Conservation (phyloP, 805 yeast species). For the Candida tibetensis region DNA sequence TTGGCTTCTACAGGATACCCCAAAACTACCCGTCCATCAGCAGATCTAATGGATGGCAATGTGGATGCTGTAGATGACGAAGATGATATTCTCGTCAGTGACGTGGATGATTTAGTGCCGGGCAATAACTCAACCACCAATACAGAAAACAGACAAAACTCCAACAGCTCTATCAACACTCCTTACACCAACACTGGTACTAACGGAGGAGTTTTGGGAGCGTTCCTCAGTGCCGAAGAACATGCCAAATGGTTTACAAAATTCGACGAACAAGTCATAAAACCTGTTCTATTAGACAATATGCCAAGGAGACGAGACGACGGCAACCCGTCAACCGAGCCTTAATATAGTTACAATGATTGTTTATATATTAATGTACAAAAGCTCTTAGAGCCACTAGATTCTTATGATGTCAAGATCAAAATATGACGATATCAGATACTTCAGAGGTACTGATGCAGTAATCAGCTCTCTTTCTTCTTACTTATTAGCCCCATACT, state of each 20-base stretch:
- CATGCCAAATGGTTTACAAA: conserved; percentile 89
- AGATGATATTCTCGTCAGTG: conserved; percentile 29
- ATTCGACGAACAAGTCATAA: conserved; percentile 90
- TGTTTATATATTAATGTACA: background rate
- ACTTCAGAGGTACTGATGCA: too few species aligned
- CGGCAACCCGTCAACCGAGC: background rate
- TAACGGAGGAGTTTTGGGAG: conserved; percentile 35
- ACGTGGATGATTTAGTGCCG: conserved; percentile 37
- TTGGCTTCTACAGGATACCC: conserved; percentile 15
- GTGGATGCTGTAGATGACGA: conserved; percentile 15
- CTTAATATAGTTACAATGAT: background rate
- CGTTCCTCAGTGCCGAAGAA: conserved; percentile 56
- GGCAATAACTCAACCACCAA: conserved; percentile 2
- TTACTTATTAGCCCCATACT: too few species aligned
- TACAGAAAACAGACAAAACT: background rate
- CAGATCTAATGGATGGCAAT: conserved; percentile 6
- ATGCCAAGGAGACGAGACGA: conserved; percentile 26
- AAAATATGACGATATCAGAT: too few species aligned
- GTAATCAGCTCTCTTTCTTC: too few species aligned
- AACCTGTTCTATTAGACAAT: conserved; percentile 82
- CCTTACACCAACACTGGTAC: conserved; percentile 2
- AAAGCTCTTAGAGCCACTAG: background rate
- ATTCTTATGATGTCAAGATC: too few species aligned
- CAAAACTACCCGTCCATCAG: conserved; percentile 7
- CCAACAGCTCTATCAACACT: background rate